Conservation (phyloP, 306 rosid species). For the Pachyrhizus erosus region DNA sequence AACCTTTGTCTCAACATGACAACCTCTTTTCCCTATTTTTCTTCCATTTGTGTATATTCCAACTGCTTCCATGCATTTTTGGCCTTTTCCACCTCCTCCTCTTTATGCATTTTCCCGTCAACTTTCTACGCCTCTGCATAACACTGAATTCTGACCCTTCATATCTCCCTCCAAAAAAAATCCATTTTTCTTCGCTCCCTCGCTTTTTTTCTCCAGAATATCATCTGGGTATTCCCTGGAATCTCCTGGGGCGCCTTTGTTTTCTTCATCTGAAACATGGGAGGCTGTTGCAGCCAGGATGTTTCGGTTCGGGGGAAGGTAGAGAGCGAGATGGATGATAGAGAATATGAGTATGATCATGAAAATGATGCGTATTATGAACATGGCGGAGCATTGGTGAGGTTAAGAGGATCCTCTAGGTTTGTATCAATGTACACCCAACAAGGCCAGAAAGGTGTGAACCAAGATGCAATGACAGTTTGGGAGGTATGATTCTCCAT, state of each 20-base stretch:
- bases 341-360: constrained; percentile 36
- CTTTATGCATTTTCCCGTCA: not conserved
- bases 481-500: constrained; percentile 76
- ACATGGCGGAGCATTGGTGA: constrained; percentile 54
- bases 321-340: constrained; percentile 50
- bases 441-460: constrained; percentile 83
- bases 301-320: constrained; percentile 34
- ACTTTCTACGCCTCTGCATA: not conserved
- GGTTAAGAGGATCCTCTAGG: constrained; percentile 61
- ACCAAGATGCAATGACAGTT: constrained; percentile 90
- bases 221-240: constrained; percentile 40
- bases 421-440: constrained; percentile 71
- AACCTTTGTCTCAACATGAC: constrained; percentile 23
- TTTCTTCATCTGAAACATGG: constrained; percentile 53
- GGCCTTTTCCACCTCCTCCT: constrained; percentile 17
- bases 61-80: not conserved
- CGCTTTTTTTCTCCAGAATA: constrained; percentile 22
- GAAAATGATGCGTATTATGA: constrained; percentile 45
- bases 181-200: constrained; percentile 11
- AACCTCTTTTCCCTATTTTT: constrained; percentile 27
- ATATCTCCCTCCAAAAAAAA: not conserved
- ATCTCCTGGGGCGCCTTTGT: constrained; percentile 39
- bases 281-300: constrained; percentile 64
- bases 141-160: not conserved
- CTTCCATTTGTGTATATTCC: not conserved